phyloP scores from a whole-genome alignment of 257 asterid genomes.

The Thymus quinquecostatus region DNA sequence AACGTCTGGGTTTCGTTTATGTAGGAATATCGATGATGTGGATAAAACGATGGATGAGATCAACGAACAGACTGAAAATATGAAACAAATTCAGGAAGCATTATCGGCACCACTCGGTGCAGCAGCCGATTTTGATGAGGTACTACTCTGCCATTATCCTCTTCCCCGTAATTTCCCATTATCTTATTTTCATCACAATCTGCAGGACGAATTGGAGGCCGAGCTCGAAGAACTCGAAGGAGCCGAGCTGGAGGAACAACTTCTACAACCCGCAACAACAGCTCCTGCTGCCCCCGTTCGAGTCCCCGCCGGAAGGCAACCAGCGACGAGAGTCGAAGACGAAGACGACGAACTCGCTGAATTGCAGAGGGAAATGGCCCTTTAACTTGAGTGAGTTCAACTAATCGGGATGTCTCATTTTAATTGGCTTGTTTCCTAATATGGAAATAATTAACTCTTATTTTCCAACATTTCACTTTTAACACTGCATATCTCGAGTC shows the following conservation, averaged over 20 bases:
- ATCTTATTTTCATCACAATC: slow-evolving; percentile 13
- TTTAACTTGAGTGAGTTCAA: slow-evolving; percentile 27
- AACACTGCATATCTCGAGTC: too few relatives aligned
- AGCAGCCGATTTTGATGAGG: slow-evolving; percentile 75
- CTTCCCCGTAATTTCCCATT: not conserved
- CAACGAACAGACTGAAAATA: slow-evolving; percentile 71
- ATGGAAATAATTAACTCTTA: too few relatives aligned
- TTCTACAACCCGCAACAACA: slow-evolving; percentile 62
- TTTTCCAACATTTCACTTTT: too few relatives aligned
- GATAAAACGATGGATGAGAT: slow-evolving; percentile 79
- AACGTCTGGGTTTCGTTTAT: slow-evolving; percentile 24
- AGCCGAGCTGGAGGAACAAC: slow-evolving; percentile 66
- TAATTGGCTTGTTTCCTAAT: too few relatives aligned
- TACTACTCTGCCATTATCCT: slow-evolving; percentile 34
- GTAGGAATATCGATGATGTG: slow-evolving; percentile 65
- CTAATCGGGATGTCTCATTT: too few relatives aligned
- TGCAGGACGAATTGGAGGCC: slow-evolving; percentile 68
- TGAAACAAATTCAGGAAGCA: slow-evolving; percentile 70
- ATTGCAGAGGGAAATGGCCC: slow-evolving; percentile 77
- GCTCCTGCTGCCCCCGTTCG: slow-evolving; percentile 58
- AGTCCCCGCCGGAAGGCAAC: slow-evolving; percentile 53
- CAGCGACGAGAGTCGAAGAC: slow-evolving; percentile 39
- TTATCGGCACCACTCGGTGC: slow-evolving; percentile 62
- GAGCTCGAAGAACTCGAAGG: slow-evolving; percentile 74
- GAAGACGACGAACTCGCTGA: slow-evolving; percentile 74